Base-by-base conservation (phyloP, 164 flowering plant genomes). In the grape (Vitis vinifera) region DNA sequence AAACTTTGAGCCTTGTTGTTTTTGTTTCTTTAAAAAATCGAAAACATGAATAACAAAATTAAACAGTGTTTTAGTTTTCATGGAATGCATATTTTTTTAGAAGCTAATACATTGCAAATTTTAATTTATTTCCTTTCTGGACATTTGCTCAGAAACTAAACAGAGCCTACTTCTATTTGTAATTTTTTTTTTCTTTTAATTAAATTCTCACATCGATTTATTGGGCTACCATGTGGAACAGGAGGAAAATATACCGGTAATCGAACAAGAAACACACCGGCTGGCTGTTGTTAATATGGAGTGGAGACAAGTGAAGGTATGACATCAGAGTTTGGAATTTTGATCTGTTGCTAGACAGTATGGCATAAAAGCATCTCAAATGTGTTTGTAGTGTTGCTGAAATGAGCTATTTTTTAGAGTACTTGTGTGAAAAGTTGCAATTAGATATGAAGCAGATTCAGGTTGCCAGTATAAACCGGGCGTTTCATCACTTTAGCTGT, bases 221-320 rank as follows among this genome's bases (percentile, higher is more conserved):
- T 10, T 37, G 10, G 5, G 7, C 9, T 63, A 17, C 57, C 12
- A 16, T 67, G 62, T 62, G 27, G 2, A 47, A 51, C 84, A 88
- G 93, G 89, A 73, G 70, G 93, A 94, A 70, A 70, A 75, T 51
- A 71, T 95, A 55, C 87, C 94, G 0, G 78, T 66, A 37, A 87
- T 88, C 67, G 97, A 93, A 12, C 75, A 86, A 31, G 93, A 85
- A 78, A 93, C 97, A 7, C 81, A 68, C 55, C 87, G 97, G 73
- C 79, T 95, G 62, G 97, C 98, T 8, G 80, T 91, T 73, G 93
- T 95, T 67, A 86, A 89, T 73, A 75, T 95, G 94, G 99, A 93
- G 69, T 95, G 98, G 99, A 80, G 78, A 78, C 81, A 90, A 79
- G 84, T 93, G 16, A 83, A 80, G 97, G 98, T 91, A 70, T 12